Conservation (phyloP, 1,139 yeast species). For the Blastobotrys serpentis region DNA sequence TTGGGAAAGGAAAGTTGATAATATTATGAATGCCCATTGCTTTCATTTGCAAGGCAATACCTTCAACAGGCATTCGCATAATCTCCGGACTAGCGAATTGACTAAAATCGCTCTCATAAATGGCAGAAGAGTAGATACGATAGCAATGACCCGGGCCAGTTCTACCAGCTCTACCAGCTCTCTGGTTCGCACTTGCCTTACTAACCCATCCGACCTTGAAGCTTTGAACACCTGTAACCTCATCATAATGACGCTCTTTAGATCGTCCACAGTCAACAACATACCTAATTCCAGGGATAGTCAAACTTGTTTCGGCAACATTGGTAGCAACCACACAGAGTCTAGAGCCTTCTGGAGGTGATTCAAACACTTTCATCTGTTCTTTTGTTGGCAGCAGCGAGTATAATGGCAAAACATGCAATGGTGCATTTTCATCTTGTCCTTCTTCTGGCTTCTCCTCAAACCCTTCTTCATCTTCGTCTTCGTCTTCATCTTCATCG, state of each 20-base stretch:
- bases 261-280: slow-evolving; percentile 95
- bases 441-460: slow-evolving; percentile 76
- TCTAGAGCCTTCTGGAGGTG: slow-evolving; percentile 82
- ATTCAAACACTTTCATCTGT: slow-evolving; percentile 89
- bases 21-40: slow-evolving; percentile 94
- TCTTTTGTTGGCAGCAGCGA: slow-evolving; percentile 89
- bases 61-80: slow-evolving; percentile 91
- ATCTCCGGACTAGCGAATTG: slow-evolving; percentile 90
- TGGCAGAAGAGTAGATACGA: slow-evolving; percentile 90
- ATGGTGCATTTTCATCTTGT: slow-evolving; percentile 75
- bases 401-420: slow-evolving; percentile 88
- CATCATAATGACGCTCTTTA: slow-evolving; percentile 81
- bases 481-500: slow-evolving; percentile 41
- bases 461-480: slow-evolving; percentile 84
- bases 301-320: slow-evolving; percentile 95
- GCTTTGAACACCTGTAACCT: slow-evolving; percentile 87
- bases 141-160: slow-evolving; percentile 99
- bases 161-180: slow-evolving; percentile 99
- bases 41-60: slow-evolving; percentile 91
- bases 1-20: slow-evolving; percentile 92
- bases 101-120: slow-evolving; percentile 79
- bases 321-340: slow-evolving; percentile 94
- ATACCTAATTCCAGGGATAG: slow-evolving; percentile 93
- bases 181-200: slow-evolving; percentile 93
- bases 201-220: slow-evolving; percentile 91